These are phyloP conservation scores for Cystobasidium sp. DNA, from an alignment of 1,284 basidiomycete genomes.

Conservation along the genomic window DNA sequence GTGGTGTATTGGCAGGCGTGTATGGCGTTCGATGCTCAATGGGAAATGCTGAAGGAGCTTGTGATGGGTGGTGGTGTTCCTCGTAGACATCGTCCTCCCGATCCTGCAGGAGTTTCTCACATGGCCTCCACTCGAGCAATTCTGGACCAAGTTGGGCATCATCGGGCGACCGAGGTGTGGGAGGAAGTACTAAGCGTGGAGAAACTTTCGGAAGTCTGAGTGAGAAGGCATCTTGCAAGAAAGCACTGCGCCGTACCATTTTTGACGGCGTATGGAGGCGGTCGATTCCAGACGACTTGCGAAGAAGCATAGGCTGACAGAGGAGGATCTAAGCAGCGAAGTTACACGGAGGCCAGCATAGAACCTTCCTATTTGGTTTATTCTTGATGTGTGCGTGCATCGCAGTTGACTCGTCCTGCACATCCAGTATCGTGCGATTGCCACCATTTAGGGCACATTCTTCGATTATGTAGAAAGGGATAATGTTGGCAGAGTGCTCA, in stretches of 20 bases:
- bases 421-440: neutral
- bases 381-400: neutral
- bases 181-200: conserved; percentile 12
- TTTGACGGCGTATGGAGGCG: neutral
- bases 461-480: conserved; percentile 2
- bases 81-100: neutral
- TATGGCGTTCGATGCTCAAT: neutral
- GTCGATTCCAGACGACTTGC: neutral
- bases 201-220: conserved; percentile 10
- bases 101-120: neutral
- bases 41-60: neutral
- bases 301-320: neutral
- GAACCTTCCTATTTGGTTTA: neutral
- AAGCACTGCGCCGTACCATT: neutral
- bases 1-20: neutral
- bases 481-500: neutral
- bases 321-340: neutral
- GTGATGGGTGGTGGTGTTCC: neutral
- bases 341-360: neutral
- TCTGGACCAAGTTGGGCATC: neutral
- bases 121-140: neutral
- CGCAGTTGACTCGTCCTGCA: neutral
- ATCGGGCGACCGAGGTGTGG: conserved; percentile 22
- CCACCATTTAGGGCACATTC: neutral
- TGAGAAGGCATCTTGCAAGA: conserved; percentile 3